Base-by-base conservation (phyloP, 352 stramenopile genomes). In the Nothophytophthora sp. region DNA sequence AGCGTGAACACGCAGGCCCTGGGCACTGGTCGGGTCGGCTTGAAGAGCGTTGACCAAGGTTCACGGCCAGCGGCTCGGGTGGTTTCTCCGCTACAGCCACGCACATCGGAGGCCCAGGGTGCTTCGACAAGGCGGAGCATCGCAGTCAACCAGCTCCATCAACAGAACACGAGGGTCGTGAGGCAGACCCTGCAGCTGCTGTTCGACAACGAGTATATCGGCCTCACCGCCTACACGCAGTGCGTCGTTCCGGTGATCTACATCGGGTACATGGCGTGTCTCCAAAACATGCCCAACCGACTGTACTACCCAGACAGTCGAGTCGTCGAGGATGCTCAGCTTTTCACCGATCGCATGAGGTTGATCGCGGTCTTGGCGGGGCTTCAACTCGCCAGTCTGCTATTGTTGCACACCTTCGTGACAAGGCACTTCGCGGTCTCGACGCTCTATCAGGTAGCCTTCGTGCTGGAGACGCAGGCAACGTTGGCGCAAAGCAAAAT, bases 401-500 rank as follows among this genome's bases (percentile, higher is more conserved):
- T 60, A 5, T 19, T 32, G 3, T 29, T 65, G 11, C 43, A 60
- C 37, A 6, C 55, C 9, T 46, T 65, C 19, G 42, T 65, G 5
- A 42, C 30, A 9, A 50, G 42, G 6, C 39, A 34, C 16, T 60
- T 60, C 32, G 49, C 56, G 12, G 24, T 60, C n/a, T 32, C 56
- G 7, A 33, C 51, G 3, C 33, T 76, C 16, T 65, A 67, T 20
- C 63, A 72, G 19, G 32, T 77, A 22, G 63, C 43, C 15, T 81
- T 81, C 34, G 70, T 81, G 23, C 45, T 75, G 12, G 60, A 81
- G 39, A 69, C 52, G 4, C 63, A 81, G 15, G 50, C 47, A 18
- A 25, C 39, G 6, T 37, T 68, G 3, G 55, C 76, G 19, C 60
- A 68, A 22, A 53, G 55, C 12, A 64, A 63, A 43, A 40, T 81